These are phyloP conservation scores for Aeschynomene evenia DNA, from an alignment of 306 rosid species.

Conservation along the genomic window DNA sequence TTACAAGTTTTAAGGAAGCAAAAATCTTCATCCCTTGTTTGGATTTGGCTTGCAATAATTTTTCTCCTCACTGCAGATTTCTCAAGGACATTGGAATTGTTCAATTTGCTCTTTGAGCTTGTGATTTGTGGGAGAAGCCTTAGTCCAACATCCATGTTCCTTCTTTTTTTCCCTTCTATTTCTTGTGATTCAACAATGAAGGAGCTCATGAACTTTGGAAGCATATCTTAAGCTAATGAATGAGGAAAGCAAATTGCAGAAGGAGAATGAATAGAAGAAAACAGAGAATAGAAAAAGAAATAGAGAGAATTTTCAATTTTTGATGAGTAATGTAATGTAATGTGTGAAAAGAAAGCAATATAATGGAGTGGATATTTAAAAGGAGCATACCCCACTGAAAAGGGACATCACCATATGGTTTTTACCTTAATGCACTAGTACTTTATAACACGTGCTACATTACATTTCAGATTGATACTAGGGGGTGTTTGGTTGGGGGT, in stretches of 20 bases:
- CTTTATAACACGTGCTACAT: slow-evolving; percentile 29
- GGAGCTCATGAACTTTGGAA: slow-evolving; percentile 26
- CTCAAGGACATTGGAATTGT: slow-evolving; percentile 34
- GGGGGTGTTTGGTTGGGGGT: too few relatives aligned
- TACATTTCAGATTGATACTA: too few relatives aligned
- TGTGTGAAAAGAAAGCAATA: neutral
- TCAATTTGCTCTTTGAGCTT: slow-evolving; percentile 17
- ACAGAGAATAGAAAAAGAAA: neutral
- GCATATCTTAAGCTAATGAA: neutral
- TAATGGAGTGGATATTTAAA: slow-evolving; percentile 37
- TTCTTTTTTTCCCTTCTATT: slow-evolving; percentile 30
- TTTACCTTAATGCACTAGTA: neutral
- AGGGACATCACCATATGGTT: neutral
- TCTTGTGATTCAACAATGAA: slow-evolving; percentile 30
- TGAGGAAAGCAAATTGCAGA: neutral
- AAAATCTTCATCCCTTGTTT: slow-evolving; percentile 19
- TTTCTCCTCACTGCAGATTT: slow-evolving; percentile 39
- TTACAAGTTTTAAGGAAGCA: slow-evolving; percentile 50
- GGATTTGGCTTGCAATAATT: neutral
- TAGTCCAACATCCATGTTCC: slow-evolving; percentile 41
- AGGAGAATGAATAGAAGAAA: neutral
- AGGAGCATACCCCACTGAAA: neutral
- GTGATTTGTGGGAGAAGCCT: slow-evolving; percentile 40
- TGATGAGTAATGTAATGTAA: too few relatives aligned
- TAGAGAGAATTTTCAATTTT: neutral